A percentile compares a stretch with the other conserved stretches of the same genome.
Evolutionary conservation across 306 rosid genomes (phyloP).

Genomic region (Acacia crassicarpa): DNA sequence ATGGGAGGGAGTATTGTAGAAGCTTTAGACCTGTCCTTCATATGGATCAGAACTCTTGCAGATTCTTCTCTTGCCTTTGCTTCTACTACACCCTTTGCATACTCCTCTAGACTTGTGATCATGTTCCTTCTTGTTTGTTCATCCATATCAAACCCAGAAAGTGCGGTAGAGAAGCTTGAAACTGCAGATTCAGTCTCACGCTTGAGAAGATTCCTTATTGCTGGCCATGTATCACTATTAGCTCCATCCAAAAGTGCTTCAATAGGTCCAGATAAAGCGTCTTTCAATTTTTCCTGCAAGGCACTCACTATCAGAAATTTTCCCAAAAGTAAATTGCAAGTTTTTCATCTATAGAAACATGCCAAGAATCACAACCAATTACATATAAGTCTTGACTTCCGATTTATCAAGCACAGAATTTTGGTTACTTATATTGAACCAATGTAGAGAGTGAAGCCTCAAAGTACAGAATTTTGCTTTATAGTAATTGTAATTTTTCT

Average conservation of each 20-base stretch:
- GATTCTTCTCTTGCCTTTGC: slow-evolving; percentile 95
- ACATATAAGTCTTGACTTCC: neutral
- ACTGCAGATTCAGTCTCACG: slow-evolving; percentile 78
- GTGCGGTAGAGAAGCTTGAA: slow-evolving; percentile 67
- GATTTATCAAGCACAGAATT: neutral
- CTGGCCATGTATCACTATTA: slow-evolving; percentile 83
- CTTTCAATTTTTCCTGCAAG: slow-evolving; percentile 75
- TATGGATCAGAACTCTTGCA: slow-evolving; percentile 82
- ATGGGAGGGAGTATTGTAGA: neutral
- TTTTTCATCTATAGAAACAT: slow-evolving; percentile 18
- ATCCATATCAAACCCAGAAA: slow-evolving; percentile 77
- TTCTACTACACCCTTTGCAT: slow-evolving; percentile 81
- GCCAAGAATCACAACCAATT: neutral
- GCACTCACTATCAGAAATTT: slow-evolving; percentile 35
- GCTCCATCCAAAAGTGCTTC: slow-evolving; percentile 96
- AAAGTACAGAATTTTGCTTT: too few species aligned
- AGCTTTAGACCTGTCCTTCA: slow-evolving; percentile 87
- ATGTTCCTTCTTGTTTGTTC: slow-evolving; percentile 56
- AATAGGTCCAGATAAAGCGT: slow-evolving; percentile 75
- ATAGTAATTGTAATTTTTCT: too few species aligned
- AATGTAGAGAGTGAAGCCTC: too few species aligned
- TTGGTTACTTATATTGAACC: slow-evolving; percentile 6
- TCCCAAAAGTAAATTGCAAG: slow-evolving; percentile 19
- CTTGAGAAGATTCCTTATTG: slow-evolving; percentile 71
- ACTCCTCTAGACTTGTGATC: slow-evolving; percentile 50